Evolutionary conservation across 2,329 filamentous ascomycete genomes (phyloP).

Genomic region (Fusarium dimerum): DNA sequence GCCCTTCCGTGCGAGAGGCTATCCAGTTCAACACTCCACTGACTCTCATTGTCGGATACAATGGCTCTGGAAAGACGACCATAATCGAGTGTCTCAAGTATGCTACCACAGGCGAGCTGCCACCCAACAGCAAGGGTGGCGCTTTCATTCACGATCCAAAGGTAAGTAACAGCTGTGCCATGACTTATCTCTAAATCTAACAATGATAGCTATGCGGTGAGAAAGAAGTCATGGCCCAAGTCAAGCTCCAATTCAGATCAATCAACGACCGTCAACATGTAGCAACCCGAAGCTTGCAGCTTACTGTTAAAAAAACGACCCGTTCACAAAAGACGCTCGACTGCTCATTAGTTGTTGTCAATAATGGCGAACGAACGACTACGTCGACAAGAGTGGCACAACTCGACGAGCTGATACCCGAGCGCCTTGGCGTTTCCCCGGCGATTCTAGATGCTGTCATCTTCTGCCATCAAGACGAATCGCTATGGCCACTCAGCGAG

Average conservation of each 20-base stretch:
- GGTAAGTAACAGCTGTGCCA: conserved; percentile 40
- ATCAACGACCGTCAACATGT: conserved; percentile 80
- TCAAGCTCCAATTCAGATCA: conserved; percentile 84
- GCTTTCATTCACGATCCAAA: conserved; percentile 99
- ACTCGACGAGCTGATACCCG: conserved; percentile 80
- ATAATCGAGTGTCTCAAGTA: conserved; percentile 99
- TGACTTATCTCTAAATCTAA: conserved; percentile 5
- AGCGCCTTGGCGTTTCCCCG: conserved; percentile 83
- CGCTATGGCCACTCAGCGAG: conserved; percentile 93
- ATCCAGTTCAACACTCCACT: conserved; percentile 89
- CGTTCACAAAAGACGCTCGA: conserved; percentile 83
- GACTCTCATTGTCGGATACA: conserved; percentile 94
- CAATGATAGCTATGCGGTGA: conserved; percentile 68
- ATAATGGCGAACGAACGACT: conserved; percentile 76
- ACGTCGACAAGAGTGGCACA: conserved; percentile 81
- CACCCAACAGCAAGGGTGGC: conserved; percentile 85
- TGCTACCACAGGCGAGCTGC: conserved; percentile 90
- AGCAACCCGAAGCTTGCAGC: conserved; percentile 78
- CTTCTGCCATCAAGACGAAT: conserved; percentile 98
- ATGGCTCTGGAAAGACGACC: conserved; percentile 97
- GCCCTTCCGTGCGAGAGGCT: conserved; percentile 69
- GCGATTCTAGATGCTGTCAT: conserved; percentile 94
- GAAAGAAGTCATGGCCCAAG: conserved; percentile 86
- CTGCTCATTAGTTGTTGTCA: conserved; percentile 71
- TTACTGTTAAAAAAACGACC: conserved; percentile 80